phyloP scores from a whole-genome alignment of 2,329 filamentous ascomycete species.

The Colletotrichum shisoi region DNA sequence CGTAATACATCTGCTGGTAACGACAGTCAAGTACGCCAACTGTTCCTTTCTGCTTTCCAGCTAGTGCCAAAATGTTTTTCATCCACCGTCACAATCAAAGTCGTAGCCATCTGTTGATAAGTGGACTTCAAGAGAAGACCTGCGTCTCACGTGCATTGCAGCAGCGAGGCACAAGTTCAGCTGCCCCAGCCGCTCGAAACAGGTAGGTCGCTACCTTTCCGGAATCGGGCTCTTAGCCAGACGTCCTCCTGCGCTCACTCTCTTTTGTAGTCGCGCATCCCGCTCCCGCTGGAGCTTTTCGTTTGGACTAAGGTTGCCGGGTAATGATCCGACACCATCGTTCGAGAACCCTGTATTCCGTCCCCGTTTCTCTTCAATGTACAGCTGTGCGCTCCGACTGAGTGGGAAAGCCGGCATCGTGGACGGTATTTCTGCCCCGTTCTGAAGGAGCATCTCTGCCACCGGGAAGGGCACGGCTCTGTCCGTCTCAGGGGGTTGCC shows the following conservation, averaged over 20 bases:
- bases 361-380: conserved; percentile 79
- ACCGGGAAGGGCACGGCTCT: conserved; percentile 79
- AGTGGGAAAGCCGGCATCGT: conserved; percentile 82
- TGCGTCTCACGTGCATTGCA: conserved; percentile 29
- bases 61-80: conserved; percentile 17
- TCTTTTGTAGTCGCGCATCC: conserved; percentile 76
- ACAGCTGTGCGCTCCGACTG: conserved; percentile 79
- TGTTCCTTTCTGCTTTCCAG: conserved; percentile 10
- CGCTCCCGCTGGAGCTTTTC: conserved; percentile 68
- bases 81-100: conserved; percentile 22
- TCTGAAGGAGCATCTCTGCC: conserved; percentile 90
- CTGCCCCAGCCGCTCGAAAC: conserved; percentile 39
- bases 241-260: conserved; percentile 78
- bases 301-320: conserved; percentile 53
- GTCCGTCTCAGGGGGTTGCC: conserved; percentile 53
- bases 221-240: conserved; percentile 72
- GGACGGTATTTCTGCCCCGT: conserved; percentile 85
- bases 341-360: conserved; percentile 56
- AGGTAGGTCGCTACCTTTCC: conserved; percentile 61
- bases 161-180: conserved; percentile 32
- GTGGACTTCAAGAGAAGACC: conserved; percentile 11
- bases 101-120: conserved; percentile 19
- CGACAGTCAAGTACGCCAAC: conserved; percentile 30
- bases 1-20: conserved; percentile 12
- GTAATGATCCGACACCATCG: conserved; percentile 70